phyloP scores from a whole-genome alignment of 2,329 filamentous ascomycete genomes.

The Aspergillus tanneri region DNA sequence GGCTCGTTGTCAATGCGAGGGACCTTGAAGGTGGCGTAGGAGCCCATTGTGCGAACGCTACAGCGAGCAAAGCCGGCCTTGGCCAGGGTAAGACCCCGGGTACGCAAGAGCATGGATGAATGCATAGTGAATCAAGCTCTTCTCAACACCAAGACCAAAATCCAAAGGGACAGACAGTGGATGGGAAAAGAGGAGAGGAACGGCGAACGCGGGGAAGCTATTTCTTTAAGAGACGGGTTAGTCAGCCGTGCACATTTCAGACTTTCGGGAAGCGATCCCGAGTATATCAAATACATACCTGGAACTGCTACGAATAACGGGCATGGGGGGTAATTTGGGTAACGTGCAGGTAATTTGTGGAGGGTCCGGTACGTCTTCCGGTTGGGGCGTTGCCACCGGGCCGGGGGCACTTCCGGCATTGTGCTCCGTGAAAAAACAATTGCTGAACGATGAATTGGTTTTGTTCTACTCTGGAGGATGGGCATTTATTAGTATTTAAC shows the following conservation, averaged over 20 bases:
- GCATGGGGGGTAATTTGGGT: no score
- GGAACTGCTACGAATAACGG: no score
- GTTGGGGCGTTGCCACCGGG: no score
- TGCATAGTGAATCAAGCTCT: conserved; percentile 26
- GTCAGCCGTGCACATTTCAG: no score
- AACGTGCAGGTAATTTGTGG: no score
- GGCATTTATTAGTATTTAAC: neutral
- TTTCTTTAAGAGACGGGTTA: conserved; percentile 14
- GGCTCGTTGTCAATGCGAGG: conserved; percentile 88
- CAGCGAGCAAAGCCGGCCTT: conserved; percentile 21
- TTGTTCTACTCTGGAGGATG: neutral
- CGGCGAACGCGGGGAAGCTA: conserved; percentile 28
- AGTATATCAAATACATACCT: neutral
- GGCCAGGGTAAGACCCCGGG: conserved; percentile 26
- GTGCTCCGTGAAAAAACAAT: no score
- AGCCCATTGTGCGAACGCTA: conserved; percentile 44
- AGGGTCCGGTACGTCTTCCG: no score
- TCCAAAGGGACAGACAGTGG: neutral
- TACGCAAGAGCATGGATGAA: conserved; percentile 29
- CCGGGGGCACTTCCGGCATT: no score
- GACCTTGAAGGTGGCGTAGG: conserved; percentile 80
- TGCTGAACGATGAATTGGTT: no score
- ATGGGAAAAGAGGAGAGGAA: conserved; percentile 10
- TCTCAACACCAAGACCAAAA: conserved; percentile 11
- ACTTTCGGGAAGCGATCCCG: no score